These are phyloP conservation scores for Voacanga thouarsii DNA, from an alignment of 257 asterid species.

Conservation along the genomic window DNA sequence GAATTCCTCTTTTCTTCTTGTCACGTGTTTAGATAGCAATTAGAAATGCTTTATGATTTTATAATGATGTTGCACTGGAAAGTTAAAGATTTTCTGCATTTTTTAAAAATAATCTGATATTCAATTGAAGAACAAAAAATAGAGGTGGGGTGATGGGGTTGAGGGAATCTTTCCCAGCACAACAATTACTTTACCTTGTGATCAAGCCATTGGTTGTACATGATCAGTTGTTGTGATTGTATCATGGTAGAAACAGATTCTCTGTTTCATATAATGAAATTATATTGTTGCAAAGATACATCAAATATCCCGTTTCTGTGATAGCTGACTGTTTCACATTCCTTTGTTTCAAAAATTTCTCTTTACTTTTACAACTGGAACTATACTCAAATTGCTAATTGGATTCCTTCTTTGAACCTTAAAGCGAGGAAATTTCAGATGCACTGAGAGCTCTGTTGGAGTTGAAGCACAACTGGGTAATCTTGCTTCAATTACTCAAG, in stretches of 20 bases:
- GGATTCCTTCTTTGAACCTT: constrained; percentile 33
- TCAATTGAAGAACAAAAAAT: not conserved
- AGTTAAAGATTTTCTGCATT: not conserved
- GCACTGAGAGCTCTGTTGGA: constrained; percentile 83
- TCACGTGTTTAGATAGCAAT: not conserved
- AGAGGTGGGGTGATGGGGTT: not conserved
- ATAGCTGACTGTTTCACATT: not conserved
- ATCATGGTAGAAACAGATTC: not conserved
- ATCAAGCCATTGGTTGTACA: not conserved
- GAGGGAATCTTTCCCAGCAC: not conserved
- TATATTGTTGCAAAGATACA: constrained; percentile 1
- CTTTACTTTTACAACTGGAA: not conserved
- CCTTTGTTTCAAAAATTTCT: not conserved
- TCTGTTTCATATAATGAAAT: not conserved
- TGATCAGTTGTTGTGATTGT: not conserved
- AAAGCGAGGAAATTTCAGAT: constrained; percentile 97
- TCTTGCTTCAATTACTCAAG: constrained; percentile 85
- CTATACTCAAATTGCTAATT: constrained; percentile 12
- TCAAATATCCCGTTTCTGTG: not conserved
- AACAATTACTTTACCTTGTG: not conserved
- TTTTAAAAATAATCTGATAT: not conserved
- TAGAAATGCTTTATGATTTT: not conserved
- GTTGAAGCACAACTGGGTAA: constrained; percentile 81
- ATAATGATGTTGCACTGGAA: not conserved
- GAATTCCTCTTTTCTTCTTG: not conserved